Evolutionary conservation across 2,329 filamentous ascomycete species (phyloP), one percentile per base, ranked within the genome.

Genomic region (Trichoderma breve): DNA sequence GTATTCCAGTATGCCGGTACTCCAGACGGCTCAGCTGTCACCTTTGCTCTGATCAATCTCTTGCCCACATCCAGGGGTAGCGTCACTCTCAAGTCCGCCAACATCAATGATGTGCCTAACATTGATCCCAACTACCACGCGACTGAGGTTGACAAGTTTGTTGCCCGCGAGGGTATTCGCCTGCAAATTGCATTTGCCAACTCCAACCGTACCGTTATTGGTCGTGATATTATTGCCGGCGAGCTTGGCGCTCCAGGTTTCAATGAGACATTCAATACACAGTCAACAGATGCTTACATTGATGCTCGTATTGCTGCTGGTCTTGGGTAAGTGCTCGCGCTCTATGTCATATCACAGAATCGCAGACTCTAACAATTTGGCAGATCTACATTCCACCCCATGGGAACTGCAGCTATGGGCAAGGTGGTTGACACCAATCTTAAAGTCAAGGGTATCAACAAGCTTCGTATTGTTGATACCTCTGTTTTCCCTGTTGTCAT

Each of bases 371-470:
- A 15, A 72, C 21, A 3, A 2, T 21, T 9, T 5, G 43, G 24
- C 1, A 75, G 72, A 15, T 77, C 77, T 15, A 77, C 77, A 6
- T 80, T 76, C 55, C 78, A 80, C 69, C 76, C 76, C 4, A 76
- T 74, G 53, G 79, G 79, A 1, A 77, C 77, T 9, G 77, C 77
- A n/a, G 72, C 77, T 6, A 79, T 82, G 78, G 82, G 82, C 53
- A 81, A 81, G 32, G 87, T 90, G 3, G 77, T 90, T 68, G 81
- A 83, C 70, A 73, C 75, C 1, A 77, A 80, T 24, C 75, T 83
- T 51, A 76, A 76, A 18, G 81, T 84, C 21, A 80, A 82, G 51
- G 82, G 82, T 0, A 78, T 83, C 5, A 74, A 75, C 9, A 77
- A 77, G n/a, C 75, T 84, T 32, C 79, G 81, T 15, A 77, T 84